Percentiles rank a stretch among this genome's conserved stretches.
phyloP scores from a whole-genome alignment of 768 basidiomycete species.

The Hypsizygus marmoreus region DNA sequence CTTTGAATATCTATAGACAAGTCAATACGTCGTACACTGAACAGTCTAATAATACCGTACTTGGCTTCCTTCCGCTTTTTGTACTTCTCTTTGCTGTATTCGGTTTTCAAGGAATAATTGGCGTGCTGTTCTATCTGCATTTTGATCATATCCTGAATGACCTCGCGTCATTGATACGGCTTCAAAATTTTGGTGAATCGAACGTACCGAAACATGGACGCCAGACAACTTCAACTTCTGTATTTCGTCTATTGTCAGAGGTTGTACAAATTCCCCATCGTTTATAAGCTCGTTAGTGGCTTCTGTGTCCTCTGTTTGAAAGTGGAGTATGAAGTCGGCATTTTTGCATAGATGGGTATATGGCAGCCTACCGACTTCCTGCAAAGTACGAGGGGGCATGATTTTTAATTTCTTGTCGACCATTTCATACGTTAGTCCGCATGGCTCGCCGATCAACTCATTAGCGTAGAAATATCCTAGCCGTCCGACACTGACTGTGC shows the following conservation, averaged over 20 bases:
- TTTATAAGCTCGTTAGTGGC: conserved; percentile 97
- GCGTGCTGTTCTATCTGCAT: conserved; percentile 92
- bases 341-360: no score
- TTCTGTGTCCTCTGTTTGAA: conserved; percentile 84
- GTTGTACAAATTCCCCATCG: conserved; percentile 82
- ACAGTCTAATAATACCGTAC: conserved; percentile 43
- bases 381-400: conserved; percentile 61
- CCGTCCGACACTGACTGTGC: conserved; percentile 77
- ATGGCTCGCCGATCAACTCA: conserved; percentile 80
- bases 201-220: conserved; percentile 68
- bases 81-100: conserved; percentile 99
- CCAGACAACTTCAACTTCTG: conserved; percentile 81
- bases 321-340: no score
- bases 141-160: conserved; percentile 92
- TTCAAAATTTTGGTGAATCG: conserved; percentile 15
- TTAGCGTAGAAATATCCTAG: conserved; percentile 81
- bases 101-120: conserved; percentile 91
- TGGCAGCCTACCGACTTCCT: conserved; percentile 85
- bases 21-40: neutral
- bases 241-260: conserved; percentile 83
- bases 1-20: conserved; percentile 72
- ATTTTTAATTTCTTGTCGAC: conserved; percentile 65
- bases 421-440: conserved; percentile 90
- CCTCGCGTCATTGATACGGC: conserved; percentile 13
- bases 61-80: conserved; percentile 96